A percentile compares a stretch with the other conserved stretches of the same genome.
These are phyloP conservation scores for Zymoseptoria pseudotritici DNA, from an alignment of 2,329 filamentous ascomycete genomes.

Conservation along the genomic window DNA sequence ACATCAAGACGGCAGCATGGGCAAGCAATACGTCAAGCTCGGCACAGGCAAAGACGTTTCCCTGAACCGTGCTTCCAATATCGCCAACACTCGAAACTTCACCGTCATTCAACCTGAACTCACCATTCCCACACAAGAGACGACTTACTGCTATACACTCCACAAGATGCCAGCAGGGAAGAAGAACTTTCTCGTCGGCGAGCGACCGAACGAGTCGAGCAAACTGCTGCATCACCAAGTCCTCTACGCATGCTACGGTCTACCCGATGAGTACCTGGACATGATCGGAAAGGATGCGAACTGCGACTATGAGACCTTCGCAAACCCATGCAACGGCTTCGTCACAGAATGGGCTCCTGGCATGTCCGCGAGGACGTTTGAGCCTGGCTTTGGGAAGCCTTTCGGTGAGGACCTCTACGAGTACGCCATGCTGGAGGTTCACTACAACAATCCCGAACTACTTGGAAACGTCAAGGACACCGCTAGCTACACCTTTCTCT, in stretches of 20 bases:
- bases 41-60: slow-evolving; percentile 12
- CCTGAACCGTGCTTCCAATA: slow-evolving; percentile 4
- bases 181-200: slow-evolving; percentile 11
- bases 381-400: slow-evolving; percentile 14
- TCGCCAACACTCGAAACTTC: slow-evolving; percentile 9
- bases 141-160: slow-evolving; percentile 14
- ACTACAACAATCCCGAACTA: slow-evolving; percentile 14
- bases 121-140: slow-evolving; percentile 9
- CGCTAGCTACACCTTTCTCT: slow-evolving; percentile 10
- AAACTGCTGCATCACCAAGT: slow-evolving; percentile 13
- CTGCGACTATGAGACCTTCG: no score
- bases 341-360: slow-evolving; percentile 16
- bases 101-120: slow-evolving; percentile 10
- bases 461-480: slow-evolving; percentile 11
- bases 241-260: slow-evolving; percentile 14
- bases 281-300: slow-evolving; percentile 12
- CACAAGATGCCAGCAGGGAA: slow-evolving; percentile 14
- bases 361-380: slow-evolving; percentile 15
- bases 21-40: slow-evolving; percentile 15
- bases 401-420: slow-evolving; percentile 12
- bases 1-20: slow-evolving; percentile 11
- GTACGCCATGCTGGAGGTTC: slow-evolving; percentile 15
- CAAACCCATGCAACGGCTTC: slow-evolving; percentile 16
- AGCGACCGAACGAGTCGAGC: slow-evolving; percentile 8
- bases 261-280: slow-evolving; percentile 4